Base-by-base conservation (phyloP, 108 stramenopile genomes). In the Cyclotella atomus region DNA sequence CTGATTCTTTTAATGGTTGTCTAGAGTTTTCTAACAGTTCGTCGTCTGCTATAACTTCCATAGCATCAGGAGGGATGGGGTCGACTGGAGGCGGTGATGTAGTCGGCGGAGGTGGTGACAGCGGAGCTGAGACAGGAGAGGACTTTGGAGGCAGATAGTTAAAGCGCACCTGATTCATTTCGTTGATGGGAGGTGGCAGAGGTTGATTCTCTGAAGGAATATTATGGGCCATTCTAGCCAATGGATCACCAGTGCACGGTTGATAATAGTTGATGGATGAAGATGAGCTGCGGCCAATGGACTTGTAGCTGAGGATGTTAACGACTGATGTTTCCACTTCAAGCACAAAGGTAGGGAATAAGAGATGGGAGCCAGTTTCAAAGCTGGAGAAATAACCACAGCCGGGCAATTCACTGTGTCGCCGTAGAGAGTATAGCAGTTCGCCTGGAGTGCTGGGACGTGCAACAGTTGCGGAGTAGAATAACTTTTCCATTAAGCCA, bases 401-500 rank as follows among this genome's bases (percentile, higher is more conserved):
- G 2, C 61, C 75, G 12, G 16, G 47, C 38, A 63, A 38, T 20
- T 29, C 3, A 0, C 41, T 35, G 29, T 67, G 65, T 2, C 45
- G 3, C 0, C 64, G 64, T 0, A 74, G 59, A 5, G 66, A 69
- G 36, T 76, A 63, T 0, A 69, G 60, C 0, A 68, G 46, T n/a
- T 15, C 36, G 2, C n/a, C n/a, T 59, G 30, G 0, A 68, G 53
- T 4, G 38, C 67, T 0, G 75, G 75, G 29, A 76, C 53, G n/a
- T 69, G 68, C 38, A 76, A 68, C 10, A 16, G 17, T 76, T 54
- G 19, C 62, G 59, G 1, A 62, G 34, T 4, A 60, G 21, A n/a
- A 76, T 19, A 3, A 56, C 32, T 17, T 69, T 54, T 3, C 61
- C 61, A 29, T 68, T 68, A 25, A 76, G 4, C 74, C 66, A 1